Percentiles rank a stretch among this genome's conserved stretches.
These are phyloP conservation scores for Phytophthora hybrid DNA, from an alignment of 352 stramenopile genomes.

Conservation along the genomic window DNA sequence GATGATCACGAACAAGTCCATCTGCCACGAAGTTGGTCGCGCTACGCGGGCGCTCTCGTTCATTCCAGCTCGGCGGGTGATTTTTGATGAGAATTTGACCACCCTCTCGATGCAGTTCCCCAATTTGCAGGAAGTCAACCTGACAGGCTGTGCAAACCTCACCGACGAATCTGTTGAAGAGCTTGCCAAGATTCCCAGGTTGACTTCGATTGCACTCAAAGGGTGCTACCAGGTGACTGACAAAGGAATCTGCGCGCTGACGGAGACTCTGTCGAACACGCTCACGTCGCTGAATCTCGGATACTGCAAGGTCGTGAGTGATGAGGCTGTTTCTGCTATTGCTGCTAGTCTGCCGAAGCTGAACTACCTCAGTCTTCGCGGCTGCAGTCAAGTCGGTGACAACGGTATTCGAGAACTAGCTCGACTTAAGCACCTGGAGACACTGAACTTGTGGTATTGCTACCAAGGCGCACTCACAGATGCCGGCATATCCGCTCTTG, in stretches of 20 bases:
- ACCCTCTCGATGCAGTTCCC: slow-evolving; percentile 58
- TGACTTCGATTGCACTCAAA: slow-evolving; percentile 64
- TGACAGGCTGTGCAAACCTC: slow-evolving; percentile 71
- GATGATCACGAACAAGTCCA: slow-evolving; percentile 52
- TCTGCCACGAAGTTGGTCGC: slow-evolving; percentile 53
- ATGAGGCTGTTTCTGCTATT: slow-evolving; percentile 62
- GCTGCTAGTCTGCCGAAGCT: slow-evolving; percentile 46
- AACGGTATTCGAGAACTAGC: slow-evolving; percentile 55
- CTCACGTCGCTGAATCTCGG: slow-evolving; percentile 77
- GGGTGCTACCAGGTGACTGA: slow-evolving; percentile 79
- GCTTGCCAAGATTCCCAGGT: slow-evolving; percentile 44
- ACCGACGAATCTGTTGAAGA: slow-evolving; percentile 57
- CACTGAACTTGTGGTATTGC: slow-evolving; percentile 86
- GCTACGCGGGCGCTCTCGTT: slow-evolving; percentile 59
- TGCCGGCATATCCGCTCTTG: slow-evolving; percentile 57
- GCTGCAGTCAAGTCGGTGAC: slow-evolving; percentile 68
- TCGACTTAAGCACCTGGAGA: slow-evolving; percentile 49
- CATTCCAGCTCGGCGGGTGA: slow-evolving; percentile 55
- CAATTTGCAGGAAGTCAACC: slow-evolving; percentile 55
- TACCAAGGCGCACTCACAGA: slow-evolving; percentile 82
- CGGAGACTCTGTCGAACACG: slow-evolving; percentile 19
- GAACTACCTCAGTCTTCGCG: slow-evolving; percentile 66
- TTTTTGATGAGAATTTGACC: slow-evolving; percentile 57
- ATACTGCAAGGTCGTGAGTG: slow-evolving; percentile 81
- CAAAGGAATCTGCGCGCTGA: slow-evolving; percentile 45